Conservation (phyloP, 495 filamentous ascomycete species). For the Parathielavia hyrcaniae region DNA sequence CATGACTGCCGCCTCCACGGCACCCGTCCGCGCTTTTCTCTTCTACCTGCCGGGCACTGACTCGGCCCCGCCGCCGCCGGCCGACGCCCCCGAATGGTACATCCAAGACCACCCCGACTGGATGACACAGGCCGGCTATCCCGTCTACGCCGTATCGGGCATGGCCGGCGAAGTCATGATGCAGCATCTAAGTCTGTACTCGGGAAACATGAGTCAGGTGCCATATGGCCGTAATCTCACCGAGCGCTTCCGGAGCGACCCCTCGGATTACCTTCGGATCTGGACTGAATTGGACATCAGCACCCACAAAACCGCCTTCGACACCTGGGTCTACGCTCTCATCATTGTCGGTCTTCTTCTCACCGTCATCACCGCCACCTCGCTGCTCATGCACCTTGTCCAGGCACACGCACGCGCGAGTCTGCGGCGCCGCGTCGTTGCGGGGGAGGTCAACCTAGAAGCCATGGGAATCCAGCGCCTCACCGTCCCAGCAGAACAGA, state of each 20-base stretch:
- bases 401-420: conserved; percentile 58
- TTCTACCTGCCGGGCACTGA: conserved; percentile 64
- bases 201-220: conserved; percentile 58
- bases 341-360: conserved; percentile 72
- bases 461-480: conserved; percentile 68
- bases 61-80: conserved; percentile 53
- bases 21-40: conserved; percentile 59
- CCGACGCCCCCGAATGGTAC: conserved; percentile 56
- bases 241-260: conserved; percentile 57
- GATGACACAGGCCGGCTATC: conserved; percentile 59
- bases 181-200: conserved; percentile 65
- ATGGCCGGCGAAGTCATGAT: conserved; percentile 59
- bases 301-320: conserved; percentile 40
- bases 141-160: conserved; percentile 79
- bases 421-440: conserved; percentile 61
- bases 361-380: conserved; percentile 56
- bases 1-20: conserved; percentile 53
- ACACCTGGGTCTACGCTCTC: conserved; percentile 77
- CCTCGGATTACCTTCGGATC: conserved; percentile 50
- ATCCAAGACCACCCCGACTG: conserved; percentile 58
- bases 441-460: conserved; percentile 76
- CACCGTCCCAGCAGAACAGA: conserved; percentile 59
- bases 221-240: conserved; percentile 53
- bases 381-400: conserved; percentile 64
- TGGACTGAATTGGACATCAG: conserved; percentile 44